Evolutionary conservation across 31 red algal genomes (phyloP).

Genomic region (Endocladia muricata): DNA sequence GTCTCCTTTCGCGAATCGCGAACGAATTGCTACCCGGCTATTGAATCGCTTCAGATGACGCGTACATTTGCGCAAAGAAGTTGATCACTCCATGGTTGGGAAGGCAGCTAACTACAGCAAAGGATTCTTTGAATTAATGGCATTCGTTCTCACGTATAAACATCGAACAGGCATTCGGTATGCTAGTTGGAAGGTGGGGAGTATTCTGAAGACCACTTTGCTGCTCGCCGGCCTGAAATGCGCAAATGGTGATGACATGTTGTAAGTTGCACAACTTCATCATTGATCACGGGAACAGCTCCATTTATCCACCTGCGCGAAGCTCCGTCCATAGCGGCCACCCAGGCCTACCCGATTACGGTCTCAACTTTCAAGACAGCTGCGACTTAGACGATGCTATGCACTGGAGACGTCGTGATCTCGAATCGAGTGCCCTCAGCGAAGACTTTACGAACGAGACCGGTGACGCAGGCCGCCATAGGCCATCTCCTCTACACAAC

Average conservation of each 20-base stretch:
- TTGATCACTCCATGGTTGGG: neutral
- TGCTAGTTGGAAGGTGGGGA: neutral
- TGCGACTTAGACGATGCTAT: neutral
- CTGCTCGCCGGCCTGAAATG: neutral
- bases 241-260: neutral
- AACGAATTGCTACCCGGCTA: neutral
- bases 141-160: neutral
- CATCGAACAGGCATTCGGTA: constrained; percentile 5
- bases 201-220: neutral
- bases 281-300: too few relatives aligned
- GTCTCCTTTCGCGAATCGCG: neutral
- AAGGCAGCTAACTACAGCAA: neutral
- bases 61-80: neutral
- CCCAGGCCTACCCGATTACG: too few relatives aligned
- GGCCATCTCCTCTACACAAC: neutral
- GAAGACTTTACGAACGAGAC: constrained; percentile 12
- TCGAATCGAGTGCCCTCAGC: neutral
- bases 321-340: too few relatives aligned
- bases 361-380: constrained; percentile 30
- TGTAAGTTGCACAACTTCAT: constrained; percentile 4
- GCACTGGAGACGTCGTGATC: constrained; percentile 15
- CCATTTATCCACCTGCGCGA: too few relatives aligned
- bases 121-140: constrained; percentile 20
- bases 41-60: constrained; percentile 4
- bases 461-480: neutral